Evolutionary conservation across 1,284 basidiomycete species (phyloP).

Genomic region (Neolentinus lepideus): DNA sequence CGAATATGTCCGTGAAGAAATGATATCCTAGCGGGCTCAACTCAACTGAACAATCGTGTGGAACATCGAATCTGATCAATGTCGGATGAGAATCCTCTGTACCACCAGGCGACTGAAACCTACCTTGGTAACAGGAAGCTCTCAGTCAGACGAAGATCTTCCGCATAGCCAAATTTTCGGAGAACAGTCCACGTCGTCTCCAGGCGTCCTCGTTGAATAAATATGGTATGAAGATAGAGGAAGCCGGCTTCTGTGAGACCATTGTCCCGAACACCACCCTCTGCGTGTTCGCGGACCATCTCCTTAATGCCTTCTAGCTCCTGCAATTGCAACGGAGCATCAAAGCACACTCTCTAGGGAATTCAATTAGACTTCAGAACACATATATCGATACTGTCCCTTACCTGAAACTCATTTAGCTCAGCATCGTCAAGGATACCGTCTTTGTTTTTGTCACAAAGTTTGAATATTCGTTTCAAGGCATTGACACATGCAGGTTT

Average conservation of each 20-base stretch:
- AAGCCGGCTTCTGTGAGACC: constrained; percentile 94
- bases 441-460: constrained; percentile 95
- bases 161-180: constrained; percentile 92
- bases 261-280: constrained; percentile 58
- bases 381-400: constrained; percentile 8
- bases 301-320: constrained; percentile 91
- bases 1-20: constrained; percentile 96
- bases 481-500: constrained; percentile 92
- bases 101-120: constrained; percentile 10
- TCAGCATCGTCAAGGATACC: constrained; percentile 86
- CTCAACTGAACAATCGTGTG: constrained; percentile 91
- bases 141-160: constrained; percentile 88
- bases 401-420: constrained; percentile 93
- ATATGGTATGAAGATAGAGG: constrained; percentile 92
- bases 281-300: constrained; percentile 73
- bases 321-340: constrained; percentile 85
- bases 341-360: constrained; percentile 85
- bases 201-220: constrained; percentile 93
- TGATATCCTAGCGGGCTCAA: constrained; percentile 90
- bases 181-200: constrained; percentile 99
- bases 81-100: neutral
- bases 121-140: constrained; percentile 83
- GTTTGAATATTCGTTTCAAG: constrained; percentile 89
- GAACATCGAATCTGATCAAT: constrained; percentile 76
- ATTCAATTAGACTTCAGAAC: constrained; percentile 9